Evolutionary conservation across 2,329 filamentous ascomycete genomes (phyloP), one percentile per base, ranked within the genome.

Genomic region (Cercospora canescens): DNA sequence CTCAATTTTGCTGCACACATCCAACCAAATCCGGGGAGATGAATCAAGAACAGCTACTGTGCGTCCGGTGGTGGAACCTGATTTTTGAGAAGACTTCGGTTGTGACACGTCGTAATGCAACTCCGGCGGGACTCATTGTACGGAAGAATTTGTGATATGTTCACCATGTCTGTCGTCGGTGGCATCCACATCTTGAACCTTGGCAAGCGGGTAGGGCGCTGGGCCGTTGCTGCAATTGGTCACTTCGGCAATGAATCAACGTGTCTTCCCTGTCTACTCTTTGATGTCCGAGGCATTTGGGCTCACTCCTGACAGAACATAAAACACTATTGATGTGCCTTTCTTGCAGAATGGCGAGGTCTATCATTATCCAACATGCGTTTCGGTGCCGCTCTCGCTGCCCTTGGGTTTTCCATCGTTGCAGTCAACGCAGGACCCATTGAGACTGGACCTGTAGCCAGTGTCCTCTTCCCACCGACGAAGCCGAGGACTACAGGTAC

Each of bases 211-310:
- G 6, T 45, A 60, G 2, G 57, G 57, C 57, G 37, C 21, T 14
- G 6, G 3, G 3, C 6, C 7, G n/a, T 21, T 41, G 11, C 28
- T 41, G 12, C 24, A n/a, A 60, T 60, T 60, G 24, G 57, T 6
- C 16, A 6, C 18, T 28, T 60, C 35, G 57, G 35, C 39, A 24
- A 21, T 24, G 21, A 28, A 26, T 24, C 56, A 59, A 35, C 56
- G 18, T 11, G 39, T 26, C 28, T 45, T 24, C 57, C 28, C 34
- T 28, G 18, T 18, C 39, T 16, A 32, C 21, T 41, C 14, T 39
- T 39, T 59, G 34, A 30, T 34, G 56, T 59, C 57, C 57, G 57
- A 60, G 57, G 57, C 37, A 60, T 16, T 37, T 59, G 28, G 39
- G 24, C 24, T 50, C 45, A 50, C 45, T 50, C 8, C 18, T 3